Evolutionary conservation across 106 monocot species (phyloP).

Genomic region (Amphibolis antarctica): DNA sequence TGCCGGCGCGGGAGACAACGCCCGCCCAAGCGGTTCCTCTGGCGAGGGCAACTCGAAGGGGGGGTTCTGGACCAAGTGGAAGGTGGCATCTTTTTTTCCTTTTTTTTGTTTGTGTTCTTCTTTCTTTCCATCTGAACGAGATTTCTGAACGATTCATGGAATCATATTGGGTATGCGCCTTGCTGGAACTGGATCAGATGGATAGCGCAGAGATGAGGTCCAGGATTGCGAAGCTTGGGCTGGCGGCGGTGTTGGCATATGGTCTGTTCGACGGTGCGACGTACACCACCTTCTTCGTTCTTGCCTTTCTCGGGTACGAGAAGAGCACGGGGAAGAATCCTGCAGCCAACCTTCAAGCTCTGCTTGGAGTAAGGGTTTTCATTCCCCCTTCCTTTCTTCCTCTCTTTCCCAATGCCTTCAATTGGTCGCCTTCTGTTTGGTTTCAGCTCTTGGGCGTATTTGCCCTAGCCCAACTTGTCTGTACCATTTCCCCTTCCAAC

Average conservation of each 20-base stretch:
- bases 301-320: slow-evolving; percentile 71
- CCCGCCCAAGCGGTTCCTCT: slow-evolving; percentile 2
- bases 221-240: slow-evolving; percentile 55
- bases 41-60: slow-evolving; percentile 11
- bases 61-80: slow-evolving; percentile 48
- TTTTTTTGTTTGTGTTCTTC: neutral
- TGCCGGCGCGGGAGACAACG: slow-evolving; percentile 8
- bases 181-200: slow-evolving; percentile 8
- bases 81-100: slow-evolving; percentile 20
- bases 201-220: slow-evolving; percentile 44
- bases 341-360: slow-evolving; percentile 61
- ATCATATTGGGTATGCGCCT: neutral
- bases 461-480: too few species aligned
- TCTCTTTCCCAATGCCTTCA: neutral
- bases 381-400: neutral
- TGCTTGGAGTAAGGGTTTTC: slow-evolving; percentile 41
- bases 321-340: slow-evolving; percentile 80
- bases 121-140: neutral
- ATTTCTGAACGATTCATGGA: neutral
- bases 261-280: slow-evolving; percentile 54
- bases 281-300: slow-evolving; percentile 62
- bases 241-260: slow-evolving; percentile 56
- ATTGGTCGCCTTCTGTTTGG: too few species aligned
- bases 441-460: too few species aligned
- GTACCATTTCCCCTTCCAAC: too few species aligned